Evolutionary conservation across 2,329 filamentous ascomycete genomes (phyloP).

Genomic region (Lasiodiplodia hormozganensis): DNA sequence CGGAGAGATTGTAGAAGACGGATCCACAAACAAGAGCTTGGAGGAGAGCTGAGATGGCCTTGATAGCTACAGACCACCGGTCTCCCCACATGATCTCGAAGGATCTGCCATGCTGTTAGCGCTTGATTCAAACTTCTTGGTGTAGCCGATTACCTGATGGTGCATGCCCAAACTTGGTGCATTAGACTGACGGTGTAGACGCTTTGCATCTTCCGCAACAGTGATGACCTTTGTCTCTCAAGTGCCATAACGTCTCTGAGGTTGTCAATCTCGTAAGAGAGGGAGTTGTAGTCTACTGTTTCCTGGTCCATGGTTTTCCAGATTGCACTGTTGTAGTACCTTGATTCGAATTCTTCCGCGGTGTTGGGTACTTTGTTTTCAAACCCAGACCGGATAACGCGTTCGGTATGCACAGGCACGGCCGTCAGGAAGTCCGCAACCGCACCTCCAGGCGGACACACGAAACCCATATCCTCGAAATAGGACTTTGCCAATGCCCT

Average conservation of each 20-base stretch:
- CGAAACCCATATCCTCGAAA: constrained; percentile 73
- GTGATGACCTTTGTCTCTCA: too few species aligned
- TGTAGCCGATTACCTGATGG: too few species aligned
- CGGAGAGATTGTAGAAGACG: constrained; percentile 62
- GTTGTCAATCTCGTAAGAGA: too few species aligned
- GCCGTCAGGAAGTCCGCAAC: neutral
- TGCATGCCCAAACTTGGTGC: too few species aligned
- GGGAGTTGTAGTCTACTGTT: too few species aligned
- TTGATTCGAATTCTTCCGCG: constrained; percentile 52
- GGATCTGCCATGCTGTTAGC: too few species aligned
- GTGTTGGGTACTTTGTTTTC: constrained; percentile 47
- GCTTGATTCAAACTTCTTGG: too few species aligned
- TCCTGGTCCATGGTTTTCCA: too few species aligned
- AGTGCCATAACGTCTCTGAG: too few species aligned
- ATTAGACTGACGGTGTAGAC: constrained; percentile 36
- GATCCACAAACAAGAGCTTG: constrained; percentile 68
- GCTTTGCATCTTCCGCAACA: neutral
- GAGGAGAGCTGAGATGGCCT: constrained; percentile 57
- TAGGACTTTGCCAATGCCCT: constrained; percentile 65
- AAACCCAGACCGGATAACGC: neutral
- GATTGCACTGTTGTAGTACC: constrained; percentile 30
- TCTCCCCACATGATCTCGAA: constrained; percentile 42
- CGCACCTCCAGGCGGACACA: constrained; percentile 58
- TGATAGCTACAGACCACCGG: constrained; percentile 40
- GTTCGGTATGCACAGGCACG: neutral